These are phyloP conservation scores for Rhinocladiella mackenziei DNA, from an alignment of 2,329 filamentous ascomycete genomes.

Conservation along the genomic window DNA sequence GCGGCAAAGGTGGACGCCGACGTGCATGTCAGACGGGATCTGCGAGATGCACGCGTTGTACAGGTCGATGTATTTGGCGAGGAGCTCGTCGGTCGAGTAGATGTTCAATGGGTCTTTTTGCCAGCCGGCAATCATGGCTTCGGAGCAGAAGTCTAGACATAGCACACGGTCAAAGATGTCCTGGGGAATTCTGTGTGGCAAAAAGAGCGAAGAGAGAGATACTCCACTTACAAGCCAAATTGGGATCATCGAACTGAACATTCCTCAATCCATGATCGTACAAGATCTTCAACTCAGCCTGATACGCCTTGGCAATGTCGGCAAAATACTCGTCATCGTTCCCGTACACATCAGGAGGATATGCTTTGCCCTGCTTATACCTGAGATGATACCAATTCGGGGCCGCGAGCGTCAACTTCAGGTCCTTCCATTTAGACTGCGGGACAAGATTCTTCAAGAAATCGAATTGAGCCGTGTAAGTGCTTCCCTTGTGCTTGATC, in stretches of 20 bases:
- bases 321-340: conserved; percentile 55
- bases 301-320: conserved; percentile 58
- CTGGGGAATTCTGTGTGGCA: too few species aligned
- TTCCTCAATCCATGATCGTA: conserved; percentile 56
- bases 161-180: too few species aligned
- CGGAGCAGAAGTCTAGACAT: conserved; percentile 67
- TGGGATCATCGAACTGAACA: conserved; percentile 58
- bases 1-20: conserved; percentile 66
- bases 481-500: conserved; percentile 46
- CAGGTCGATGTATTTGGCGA: conserved; percentile 65
- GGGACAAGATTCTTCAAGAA: conserved; percentile 54
- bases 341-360: conserved; percentile 47
- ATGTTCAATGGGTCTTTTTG: conserved; percentile 60
- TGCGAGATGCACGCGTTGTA: conserved; percentile 65
- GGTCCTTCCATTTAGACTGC: conserved; percentile 53
- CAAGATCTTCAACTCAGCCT: conserved; percentile 51
- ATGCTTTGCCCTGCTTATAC: conserved; percentile 46
- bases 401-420: conserved; percentile 59
- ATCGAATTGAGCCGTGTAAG: conserved; percentile 48
- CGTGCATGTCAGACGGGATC: conserved; percentile 62
- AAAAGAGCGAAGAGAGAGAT: not conserved
- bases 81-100: conserved; percentile 61
- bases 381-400: conserved; percentile 61
- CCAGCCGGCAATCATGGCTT: conserved; percentile 63
- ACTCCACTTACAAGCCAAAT: conserved; percentile 55